Conservation (phyloP, 164 flowering plant species). For the Kalanchoe fedtschenkoi region DNA sequence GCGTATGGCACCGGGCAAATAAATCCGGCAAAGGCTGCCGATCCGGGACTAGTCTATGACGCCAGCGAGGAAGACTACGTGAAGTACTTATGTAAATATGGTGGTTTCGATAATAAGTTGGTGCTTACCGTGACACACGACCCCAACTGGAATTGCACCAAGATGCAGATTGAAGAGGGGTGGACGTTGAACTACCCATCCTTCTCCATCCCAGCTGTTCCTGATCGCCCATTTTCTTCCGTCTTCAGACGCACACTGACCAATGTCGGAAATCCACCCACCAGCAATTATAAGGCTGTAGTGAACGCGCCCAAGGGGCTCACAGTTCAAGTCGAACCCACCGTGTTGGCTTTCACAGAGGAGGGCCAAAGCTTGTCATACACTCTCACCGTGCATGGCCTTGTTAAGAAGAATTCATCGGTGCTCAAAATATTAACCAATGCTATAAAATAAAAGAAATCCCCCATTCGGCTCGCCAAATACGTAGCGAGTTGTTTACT, state of each 20-base stretch:
- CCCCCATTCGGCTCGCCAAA: too few relatives aligned
- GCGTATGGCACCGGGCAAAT: slow-evolving; percentile 19
- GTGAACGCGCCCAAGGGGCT: slow-evolving; percentile 8
- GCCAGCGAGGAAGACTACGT: slow-evolving; percentile 12
- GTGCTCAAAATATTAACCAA: too few relatives aligned
- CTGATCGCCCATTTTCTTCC: too few relatives aligned
- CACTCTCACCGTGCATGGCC: slow-evolving; percentile 3
- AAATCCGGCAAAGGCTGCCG: slow-evolving; percentile 11
- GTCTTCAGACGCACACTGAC: too few relatives aligned
- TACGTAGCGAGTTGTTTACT: too few relatives aligned
- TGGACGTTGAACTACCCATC: too few relatives aligned
- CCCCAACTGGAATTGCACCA: neutral
- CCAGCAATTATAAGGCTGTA: slow-evolving; percentile 7
- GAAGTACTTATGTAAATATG: slow-evolving; percentile 13
- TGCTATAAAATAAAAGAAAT: too few relatives aligned
- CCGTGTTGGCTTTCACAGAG: slow-evolving; percentile 10
- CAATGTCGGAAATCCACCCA: neutral
- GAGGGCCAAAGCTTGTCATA: slow-evolving; percentile 13
- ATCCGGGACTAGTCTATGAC: slow-evolving; percentile 21
- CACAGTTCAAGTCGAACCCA: slow-evolving; percentile 12
- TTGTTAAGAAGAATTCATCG: neutral
- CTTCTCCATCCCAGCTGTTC: too few relatives aligned
- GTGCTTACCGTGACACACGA: slow-evolving; percentile 8
- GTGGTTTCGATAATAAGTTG: neutral
- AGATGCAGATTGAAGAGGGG: too few relatives aligned